These are phyloP conservation scores for Coemansia sp. DNA, from an alignment of 192 early-diverging fungal species.

Conservation along the genomic window DNA sequence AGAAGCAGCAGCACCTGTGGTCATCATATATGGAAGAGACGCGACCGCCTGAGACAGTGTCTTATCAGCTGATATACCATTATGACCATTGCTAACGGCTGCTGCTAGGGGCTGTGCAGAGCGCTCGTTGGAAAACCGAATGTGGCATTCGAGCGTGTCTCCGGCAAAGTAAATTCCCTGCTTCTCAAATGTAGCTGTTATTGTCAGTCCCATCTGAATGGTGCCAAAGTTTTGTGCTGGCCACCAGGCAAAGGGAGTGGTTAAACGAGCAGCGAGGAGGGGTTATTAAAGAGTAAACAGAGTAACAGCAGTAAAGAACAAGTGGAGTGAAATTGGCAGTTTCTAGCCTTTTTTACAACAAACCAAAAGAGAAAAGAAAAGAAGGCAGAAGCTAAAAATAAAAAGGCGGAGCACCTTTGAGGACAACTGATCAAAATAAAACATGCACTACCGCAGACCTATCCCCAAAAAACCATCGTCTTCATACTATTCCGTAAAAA, in stretches of 20 bases:
- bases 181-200: constrained; percentile 53
- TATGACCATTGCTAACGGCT: not conserved
- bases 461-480: too few species aligned
- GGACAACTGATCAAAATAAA: too few species aligned
- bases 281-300: too few species aligned
- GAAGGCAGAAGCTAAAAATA: too few species aligned
- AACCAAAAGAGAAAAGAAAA: not conserved
- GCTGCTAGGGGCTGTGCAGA: constrained; percentile 9
- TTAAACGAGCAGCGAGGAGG: not conserved
- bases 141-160: constrained; percentile 54
- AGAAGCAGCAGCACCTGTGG: not conserved
- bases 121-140: constrained; percentile 45
- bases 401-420: too few species aligned
- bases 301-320: not conserved
- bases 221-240: not conserved
- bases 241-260: not conserved
- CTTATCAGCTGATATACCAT: not conserved
- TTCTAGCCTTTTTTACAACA: not conserved
- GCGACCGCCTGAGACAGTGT: constrained; percentile 2
- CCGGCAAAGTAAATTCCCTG: constrained; percentile 55
- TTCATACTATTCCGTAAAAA: too few species aligned
- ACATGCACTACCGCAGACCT: too few species aligned
- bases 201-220: constrained; percentile 48
- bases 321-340: not conserved
- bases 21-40: not conserved